Base-by-base conservation (phyloP, 805 yeast species). In the Saccharomycopsis javanensis region DNA sequence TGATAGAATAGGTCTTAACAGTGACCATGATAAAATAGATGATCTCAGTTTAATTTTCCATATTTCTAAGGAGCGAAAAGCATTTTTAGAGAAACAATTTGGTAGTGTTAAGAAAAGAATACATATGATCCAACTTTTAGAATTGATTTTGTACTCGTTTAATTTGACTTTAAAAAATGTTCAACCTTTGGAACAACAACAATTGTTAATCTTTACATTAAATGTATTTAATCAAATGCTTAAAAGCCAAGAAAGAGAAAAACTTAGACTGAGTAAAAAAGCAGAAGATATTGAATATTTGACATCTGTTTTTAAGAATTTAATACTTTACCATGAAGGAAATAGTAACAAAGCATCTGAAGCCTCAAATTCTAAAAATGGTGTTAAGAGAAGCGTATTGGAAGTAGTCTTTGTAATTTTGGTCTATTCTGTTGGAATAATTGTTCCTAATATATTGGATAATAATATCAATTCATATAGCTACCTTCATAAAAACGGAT, bases 401-500 rank as follows among this genome's bases (percentile, higher is more conserved):
- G 50, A 35, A 42, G 51, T 46, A 5, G 59, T 53, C 4, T 55
- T 58, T 35, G 42, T 16, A 3, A 42, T 56, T 15, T 53, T 58
- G 18, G 50, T 58, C 3, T 58, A 52, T 50, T 16, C 55, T 10
- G 61, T 58, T 13, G 61, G 61, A n/a, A 53, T 54, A 6, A 25
- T 58, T n/a, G 53, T 58, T 5, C 59, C 61, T 1, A 28, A 42
- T 25, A 42, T 52, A 8, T 55, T 55, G 16, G 50, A 35, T 20
- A 31, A 38, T 15, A 50, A n/a, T 18, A 16, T 46, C 8, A 25
- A 25, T 5, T n/a, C 46, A 15, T 11, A 20, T 13, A 20, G 28
- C 31, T n/a, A 18, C 18, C 16, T 11, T 23, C 53, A 37, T 4
- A 25, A 25, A 11, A 30, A 20, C 11, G 48, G 28, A 20, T 42